phyloP scores from a whole-genome alignment of 2,329 filamentous ascomycete species.

The Botrytis galanthina region DNA sequence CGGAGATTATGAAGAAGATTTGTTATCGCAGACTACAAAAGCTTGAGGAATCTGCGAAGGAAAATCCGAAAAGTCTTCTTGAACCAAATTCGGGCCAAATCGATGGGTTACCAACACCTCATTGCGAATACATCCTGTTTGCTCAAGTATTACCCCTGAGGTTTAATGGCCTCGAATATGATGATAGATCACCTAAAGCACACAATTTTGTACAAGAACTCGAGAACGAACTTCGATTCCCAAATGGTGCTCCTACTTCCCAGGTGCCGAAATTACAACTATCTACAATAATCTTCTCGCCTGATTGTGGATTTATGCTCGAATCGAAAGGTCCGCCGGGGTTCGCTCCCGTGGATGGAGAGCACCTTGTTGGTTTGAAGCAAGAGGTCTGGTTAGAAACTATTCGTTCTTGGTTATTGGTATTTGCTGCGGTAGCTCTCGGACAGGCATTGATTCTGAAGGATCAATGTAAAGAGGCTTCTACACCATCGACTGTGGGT shows the following conservation, averaged over 20 bases:
- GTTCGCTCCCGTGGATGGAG: conserved; percentile 49
- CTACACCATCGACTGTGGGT: conserved; percentile 65
- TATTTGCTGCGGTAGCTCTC: conserved; percentile 55
- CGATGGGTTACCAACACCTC: conserved; percentile 62
- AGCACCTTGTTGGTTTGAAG: conserved; percentile 60
- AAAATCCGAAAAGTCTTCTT: conserved; percentile 71
- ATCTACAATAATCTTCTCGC: conserved; percentile 64
- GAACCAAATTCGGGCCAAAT: conserved; percentile 63
- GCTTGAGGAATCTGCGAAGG: conserved; percentile 56
- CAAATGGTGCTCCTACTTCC: conserved; percentile 57
- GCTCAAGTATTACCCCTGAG: conserved; percentile 62
- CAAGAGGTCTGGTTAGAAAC: conserved; percentile 56
- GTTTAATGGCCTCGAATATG: conserved; percentile 23
- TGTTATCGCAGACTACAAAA: conserved; percentile 65
- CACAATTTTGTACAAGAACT: conserved; percentile 50
- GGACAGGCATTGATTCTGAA: conserved; percentile 62
- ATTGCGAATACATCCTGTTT: conserved; percentile 88
- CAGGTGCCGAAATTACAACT: conserved; percentile 56
- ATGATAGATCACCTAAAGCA: conserved; percentile 39
- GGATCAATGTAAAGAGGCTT: conserved; percentile 63
- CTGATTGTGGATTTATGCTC: conserved; percentile 65
- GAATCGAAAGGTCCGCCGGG: conserved; percentile 62
- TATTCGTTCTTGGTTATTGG: conserved; percentile 58
- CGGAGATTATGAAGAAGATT: conserved; percentile 69
- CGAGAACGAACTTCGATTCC: conserved; percentile 61